Evolutionary conservation across 2,329 filamentous ascomycete genomes (phyloP).

Genomic region (Pseudopyricularia cyperi): DNA sequence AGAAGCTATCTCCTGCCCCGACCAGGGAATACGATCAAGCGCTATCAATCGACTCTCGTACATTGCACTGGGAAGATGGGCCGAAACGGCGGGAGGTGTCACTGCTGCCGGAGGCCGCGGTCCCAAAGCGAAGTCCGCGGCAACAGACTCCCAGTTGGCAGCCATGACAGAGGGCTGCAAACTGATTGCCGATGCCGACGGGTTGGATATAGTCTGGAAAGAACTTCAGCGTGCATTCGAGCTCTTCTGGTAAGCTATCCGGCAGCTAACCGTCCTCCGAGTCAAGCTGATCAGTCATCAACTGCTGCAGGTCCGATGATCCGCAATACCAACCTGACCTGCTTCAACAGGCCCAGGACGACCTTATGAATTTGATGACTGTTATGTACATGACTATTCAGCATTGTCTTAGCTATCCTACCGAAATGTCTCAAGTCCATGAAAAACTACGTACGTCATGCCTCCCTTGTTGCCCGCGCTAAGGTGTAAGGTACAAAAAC

Average conservation of each 20-base stretch:
- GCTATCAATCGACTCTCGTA: slow-evolving; percentile 47
- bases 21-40: slow-evolving; percentile 34
- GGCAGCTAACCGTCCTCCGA: background rate
- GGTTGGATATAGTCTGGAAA: slow-evolving; percentile 37
- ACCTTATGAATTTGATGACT: slow-evolving; percentile 13
- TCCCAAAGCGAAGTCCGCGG: slow-evolving; percentile 32
- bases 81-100: slow-evolving; percentile 43
- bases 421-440: slow-evolving; percentile 31
- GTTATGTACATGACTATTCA: slow-evolving; percentile 31
- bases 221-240: slow-evolving; percentile 36
- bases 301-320: slow-evolving; percentile 32
- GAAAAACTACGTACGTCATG: slow-evolving; percentile 35
- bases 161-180: slow-evolving; percentile 43
- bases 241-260: slow-evolving; percentile 32
- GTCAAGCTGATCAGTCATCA: background rate
- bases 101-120: slow-evolving; percentile 21
- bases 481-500: background rate
- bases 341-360: slow-evolving; percentile 39
- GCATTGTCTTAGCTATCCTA: slow-evolving; percentile 36
- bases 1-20: slow-evolving; percentile 22
- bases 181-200: slow-evolving; percentile 36
- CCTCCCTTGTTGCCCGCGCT: background rate
- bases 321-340: slow-evolving; percentile 22
- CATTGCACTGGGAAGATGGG: slow-evolving; percentile 57
- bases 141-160: slow-evolving; percentile 41